These are phyloP conservation scores for Malus hybrid DNA, from an alignment of 331 rosid species.

Conservation along the genomic window DNA sequence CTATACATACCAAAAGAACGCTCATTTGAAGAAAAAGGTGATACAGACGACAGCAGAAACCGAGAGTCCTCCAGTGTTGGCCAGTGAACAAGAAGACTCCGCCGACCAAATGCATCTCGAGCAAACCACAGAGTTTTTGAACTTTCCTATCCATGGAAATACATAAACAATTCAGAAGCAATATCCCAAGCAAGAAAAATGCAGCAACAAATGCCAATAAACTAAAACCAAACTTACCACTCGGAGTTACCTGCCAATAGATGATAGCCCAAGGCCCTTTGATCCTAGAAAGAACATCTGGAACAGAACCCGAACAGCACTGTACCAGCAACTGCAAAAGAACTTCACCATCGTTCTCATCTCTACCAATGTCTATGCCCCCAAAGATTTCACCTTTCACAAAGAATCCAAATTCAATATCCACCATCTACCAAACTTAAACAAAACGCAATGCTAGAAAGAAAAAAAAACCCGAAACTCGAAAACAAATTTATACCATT, in stretches of 20 bases:
- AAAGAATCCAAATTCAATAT: conserved; percentile 1
- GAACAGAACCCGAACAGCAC: conserved; percentile 45
- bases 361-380: conserved; percentile 45
- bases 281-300: conserved; percentile 50
- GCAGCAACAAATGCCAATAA: neutral
- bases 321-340: conserved; percentile 50
- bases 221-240: conserved; percentile 56
- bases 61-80: conserved; percentile 63
- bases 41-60: conserved; percentile 75
- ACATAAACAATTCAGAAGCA: conserved; percentile 13
- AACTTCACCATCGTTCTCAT: conserved; percentile 66
- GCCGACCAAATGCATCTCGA: conserved; percentile 85
- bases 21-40: conserved; percentile 51
- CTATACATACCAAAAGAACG: conserved; percentile 41
- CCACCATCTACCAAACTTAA: neutral
- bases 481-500: conserved; percentile 40
- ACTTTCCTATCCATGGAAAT: conserved; percentile 41
- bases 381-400: conserved; percentile 82
- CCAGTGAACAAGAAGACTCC: conserved; percentile 99
- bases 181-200: neutral
- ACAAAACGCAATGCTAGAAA: neutral
- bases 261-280: conserved; percentile 93
- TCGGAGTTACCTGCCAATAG: conserved; percentile 91
- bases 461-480: neutral
- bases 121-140: conserved; percentile 90